Conservation (phyloP, 192 early-diverging fungal genomes). For the Podila horticola region DNA sequence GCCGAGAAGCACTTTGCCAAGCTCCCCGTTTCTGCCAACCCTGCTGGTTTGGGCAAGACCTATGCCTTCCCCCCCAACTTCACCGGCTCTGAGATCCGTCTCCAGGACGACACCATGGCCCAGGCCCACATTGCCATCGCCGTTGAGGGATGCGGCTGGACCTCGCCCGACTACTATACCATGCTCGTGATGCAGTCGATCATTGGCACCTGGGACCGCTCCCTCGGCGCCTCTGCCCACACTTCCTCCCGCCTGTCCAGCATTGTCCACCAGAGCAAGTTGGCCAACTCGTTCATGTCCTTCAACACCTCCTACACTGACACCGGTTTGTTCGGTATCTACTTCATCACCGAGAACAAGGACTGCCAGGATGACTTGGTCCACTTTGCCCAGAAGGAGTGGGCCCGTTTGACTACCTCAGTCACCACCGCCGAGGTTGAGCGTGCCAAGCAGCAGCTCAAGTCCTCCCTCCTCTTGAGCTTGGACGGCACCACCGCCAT, state of each 20-base stretch:
- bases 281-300: slow-evolving; percentile 99
- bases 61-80: slow-evolving; percentile 76
- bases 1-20: slow-evolving; percentile 93
- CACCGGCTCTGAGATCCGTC: slow-evolving; percentile 90
- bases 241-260: slow-evolving; percentile 87
- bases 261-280: slow-evolving; percentile 80
- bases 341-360: slow-evolving; percentile 87
- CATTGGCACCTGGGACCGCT: slow-evolving; percentile 97
- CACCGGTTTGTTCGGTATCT: slow-evolving; percentile 97
- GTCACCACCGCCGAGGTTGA: slow-evolving; percentile 93
- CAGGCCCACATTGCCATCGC: slow-evolving; percentile 97
- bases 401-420: slow-evolving; percentile 85
- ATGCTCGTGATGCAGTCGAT: slow-evolving; percentile 95
- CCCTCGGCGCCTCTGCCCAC: slow-evolving; percentile 89
- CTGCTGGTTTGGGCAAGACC: slow-evolving; percentile 56
- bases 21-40: slow-evolving; percentile 68
- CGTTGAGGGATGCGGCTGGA: slow-evolving; percentile 97
- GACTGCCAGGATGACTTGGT: slow-evolving; percentile 87
- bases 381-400: slow-evolving; percentile 92
- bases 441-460: slow-evolving; percentile 98
- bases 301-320: slow-evolving; percentile 99
- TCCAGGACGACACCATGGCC: slow-evolving; percentile 89
- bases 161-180: slow-evolving; percentile 94
- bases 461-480: slow-evolving; percentile 89
- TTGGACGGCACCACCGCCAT: slow-evolving; percentile 96